phyloP scores from a whole-genome alignment of 345 rosid genomes.

The Eucalyptus brandiana region DNA sequence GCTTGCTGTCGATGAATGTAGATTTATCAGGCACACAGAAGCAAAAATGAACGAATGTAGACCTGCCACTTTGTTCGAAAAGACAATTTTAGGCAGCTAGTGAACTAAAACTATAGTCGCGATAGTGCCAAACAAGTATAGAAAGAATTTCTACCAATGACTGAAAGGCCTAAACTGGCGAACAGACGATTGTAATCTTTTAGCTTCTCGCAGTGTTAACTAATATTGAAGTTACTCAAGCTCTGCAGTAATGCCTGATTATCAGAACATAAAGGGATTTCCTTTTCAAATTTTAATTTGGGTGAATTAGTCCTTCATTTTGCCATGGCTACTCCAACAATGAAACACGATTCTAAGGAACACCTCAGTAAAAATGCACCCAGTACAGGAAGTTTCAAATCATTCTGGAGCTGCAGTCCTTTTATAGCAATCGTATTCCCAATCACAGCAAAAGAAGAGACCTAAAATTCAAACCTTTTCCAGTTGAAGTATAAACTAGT shows the following conservation, averaged over 20 bases:
- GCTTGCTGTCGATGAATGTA: neutral
- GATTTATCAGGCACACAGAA: neutral
- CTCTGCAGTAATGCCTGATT: neutral
- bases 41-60: neutral
- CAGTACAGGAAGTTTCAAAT: neutral
- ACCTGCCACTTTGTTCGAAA: neutral
- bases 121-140: neutral
- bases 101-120: neutral
- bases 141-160: neutral
- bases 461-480: neutral
- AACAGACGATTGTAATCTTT: neutral
- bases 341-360: neutral
- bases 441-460: neutral
- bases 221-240: neutral
- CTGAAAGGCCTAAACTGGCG: neutral
- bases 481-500: neutral
- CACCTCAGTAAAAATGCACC: neutral
- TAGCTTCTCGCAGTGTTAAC: neutral
- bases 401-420: neutral
- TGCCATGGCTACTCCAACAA: neutral
- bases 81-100: neutral
- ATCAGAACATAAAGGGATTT: neutral
- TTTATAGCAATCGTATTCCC: neutral
- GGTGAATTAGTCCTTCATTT: neutral
- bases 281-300: neutral